These are phyloP conservation scores for Bruguiera gymnorhiza DNA, from an alignment of 345 rosid species.

Conservation along the genomic window DNA sequence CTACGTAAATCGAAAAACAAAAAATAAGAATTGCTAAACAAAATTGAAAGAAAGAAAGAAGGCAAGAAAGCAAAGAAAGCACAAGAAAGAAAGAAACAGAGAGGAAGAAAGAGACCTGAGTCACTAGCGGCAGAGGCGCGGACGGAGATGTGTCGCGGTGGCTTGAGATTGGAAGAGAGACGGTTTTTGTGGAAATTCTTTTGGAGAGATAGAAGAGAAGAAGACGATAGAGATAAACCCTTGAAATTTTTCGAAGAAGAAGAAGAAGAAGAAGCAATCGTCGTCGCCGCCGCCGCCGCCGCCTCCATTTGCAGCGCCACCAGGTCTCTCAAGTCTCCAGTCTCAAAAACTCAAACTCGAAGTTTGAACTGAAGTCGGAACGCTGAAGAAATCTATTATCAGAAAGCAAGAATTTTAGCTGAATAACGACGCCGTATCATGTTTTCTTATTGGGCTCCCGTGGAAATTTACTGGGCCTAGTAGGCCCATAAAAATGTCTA, in stretches of 20 bases:
- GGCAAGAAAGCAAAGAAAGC: neutral
- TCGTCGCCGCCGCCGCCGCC: slow-evolving; percentile 28
- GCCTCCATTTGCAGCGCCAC: neutral
- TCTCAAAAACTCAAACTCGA: no score
- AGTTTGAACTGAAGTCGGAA: no score
- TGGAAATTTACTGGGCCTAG: no score
- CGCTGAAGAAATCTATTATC: no score
- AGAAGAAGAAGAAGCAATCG: slow-evolving; percentile 12
- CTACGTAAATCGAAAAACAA: slow-evolving; percentile 28
- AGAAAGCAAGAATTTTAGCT: no score
- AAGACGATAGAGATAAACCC: slow-evolving; percentile 16
- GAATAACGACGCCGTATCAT: no score
- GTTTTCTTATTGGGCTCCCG: no score
- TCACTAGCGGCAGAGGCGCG: slow-evolving; percentile 56
- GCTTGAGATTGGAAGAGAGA: slow-evolving; percentile 36
- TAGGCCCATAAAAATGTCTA: no score
- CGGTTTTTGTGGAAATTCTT: slow-evolving; percentile 16
- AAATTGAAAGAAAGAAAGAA: neutral
- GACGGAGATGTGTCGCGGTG: slow-evolving; percentile 39
- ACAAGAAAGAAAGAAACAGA: neutral
- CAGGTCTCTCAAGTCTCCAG: no score
- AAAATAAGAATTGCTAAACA: neutral
- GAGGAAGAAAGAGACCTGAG: slow-evolving; percentile 43
- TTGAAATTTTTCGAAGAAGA: slow-evolving; percentile 5
- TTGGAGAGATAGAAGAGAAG: slow-evolving; percentile 27